Percentiles rank a stretch among this genome's conserved stretches.
Conservation (phyloP, 2,329 filamentous ascomycete species). For the Sarocladium strictum region DNA sequence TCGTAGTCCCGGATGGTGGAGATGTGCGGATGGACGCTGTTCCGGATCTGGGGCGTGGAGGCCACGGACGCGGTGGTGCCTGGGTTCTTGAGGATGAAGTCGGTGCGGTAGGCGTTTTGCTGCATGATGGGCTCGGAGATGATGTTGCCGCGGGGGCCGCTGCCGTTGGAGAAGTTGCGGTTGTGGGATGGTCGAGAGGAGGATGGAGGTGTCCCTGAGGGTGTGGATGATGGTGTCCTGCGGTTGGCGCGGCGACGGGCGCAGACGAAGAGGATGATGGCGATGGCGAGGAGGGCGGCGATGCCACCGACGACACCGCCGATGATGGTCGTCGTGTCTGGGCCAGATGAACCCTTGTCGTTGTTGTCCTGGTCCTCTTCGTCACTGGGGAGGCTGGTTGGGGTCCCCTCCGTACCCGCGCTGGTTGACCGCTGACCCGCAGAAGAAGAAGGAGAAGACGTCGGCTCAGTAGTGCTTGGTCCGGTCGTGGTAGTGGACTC, state of each 20-base stretch:
- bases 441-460: constrained; percentile 5
- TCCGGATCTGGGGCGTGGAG: constrained; percentile 15
- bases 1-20: constrained; percentile 4
- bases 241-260: constrained; percentile 22
- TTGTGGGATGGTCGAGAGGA: not conserved
- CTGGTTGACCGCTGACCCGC: not conserved
- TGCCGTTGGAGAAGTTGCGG: not conserved
- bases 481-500: constrained; percentile 14
- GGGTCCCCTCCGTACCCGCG: not conserved
- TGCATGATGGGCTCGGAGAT: constrained; percentile 52
- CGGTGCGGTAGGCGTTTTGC: constrained; percentile 38
- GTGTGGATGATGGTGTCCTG: constrained; percentile 24
- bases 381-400: constrained; percentile 1
- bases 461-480: not conserved
- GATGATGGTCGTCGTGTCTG: constrained; percentile 34
- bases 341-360: constrained; percentile 16
- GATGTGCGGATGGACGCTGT: constrained; percentile 7
- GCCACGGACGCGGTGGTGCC: constrained; percentile 16
- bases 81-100: constrained; percentile 43
- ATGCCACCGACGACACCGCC: constrained; percentile 43
- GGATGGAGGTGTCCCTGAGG: constrained; percentile 13
- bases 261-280: constrained; percentile 34
- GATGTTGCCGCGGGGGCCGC: constrained; percentile 29
- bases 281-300: constrained; percentile 32
- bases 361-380: not conserved